A percentile compares a stretch with the other conserved stretches of the same genome.
Evolutionary conservation across 2,329 filamentous ascomycete genomes (phyloP).

Genomic region (Ophiognomonia clavigignenti-juglandacearum): DNA sequence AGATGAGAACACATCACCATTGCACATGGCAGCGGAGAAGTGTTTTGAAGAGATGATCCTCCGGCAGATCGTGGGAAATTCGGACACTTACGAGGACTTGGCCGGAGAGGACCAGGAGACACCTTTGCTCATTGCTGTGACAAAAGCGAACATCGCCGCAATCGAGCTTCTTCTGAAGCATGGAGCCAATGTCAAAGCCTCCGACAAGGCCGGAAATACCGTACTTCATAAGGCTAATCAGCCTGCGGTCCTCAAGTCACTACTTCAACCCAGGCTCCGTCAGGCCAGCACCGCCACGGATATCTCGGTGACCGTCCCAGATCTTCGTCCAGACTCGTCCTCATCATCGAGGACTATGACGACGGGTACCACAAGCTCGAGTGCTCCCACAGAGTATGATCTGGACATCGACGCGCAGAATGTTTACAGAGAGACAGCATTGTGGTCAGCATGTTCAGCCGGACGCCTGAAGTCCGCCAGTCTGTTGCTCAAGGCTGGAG

Average conservation of each 20-base stretch:
- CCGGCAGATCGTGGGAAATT: constrained; percentile 12
- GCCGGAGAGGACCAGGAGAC: constrained; percentile 1
- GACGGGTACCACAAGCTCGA: not conserved
- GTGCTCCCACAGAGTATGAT: not conserved
- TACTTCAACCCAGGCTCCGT: not conserved
- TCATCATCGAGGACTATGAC: not conserved
- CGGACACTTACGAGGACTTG: not conserved
- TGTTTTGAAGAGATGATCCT: not conserved
- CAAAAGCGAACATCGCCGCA: not conserved
- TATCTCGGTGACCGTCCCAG: not conserved
- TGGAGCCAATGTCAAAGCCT: constrained; percentile 1
- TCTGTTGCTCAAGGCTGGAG: constrained; percentile 6
- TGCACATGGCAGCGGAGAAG: constrained; percentile 5
- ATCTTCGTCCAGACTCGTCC: not conserved
- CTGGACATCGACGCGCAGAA: constrained; percentile 11
- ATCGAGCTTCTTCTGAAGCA: constrained; percentile 1
- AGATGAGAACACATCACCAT: not conserved
- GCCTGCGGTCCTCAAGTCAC: not conserved
- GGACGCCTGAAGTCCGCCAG: constrained; percentile 1
- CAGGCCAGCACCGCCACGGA: not conserved
- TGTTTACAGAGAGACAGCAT: not conserved
- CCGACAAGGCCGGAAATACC: not conserved
- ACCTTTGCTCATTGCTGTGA: constrained; percentile 2
- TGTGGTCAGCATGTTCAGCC: constrained; percentile 5
- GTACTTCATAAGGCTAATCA: constrained; percentile 5